Base-by-base conservation (phyloP, 225 moss, liverwort and hornwort species). In the Marchantia polymorpha region DNA sequence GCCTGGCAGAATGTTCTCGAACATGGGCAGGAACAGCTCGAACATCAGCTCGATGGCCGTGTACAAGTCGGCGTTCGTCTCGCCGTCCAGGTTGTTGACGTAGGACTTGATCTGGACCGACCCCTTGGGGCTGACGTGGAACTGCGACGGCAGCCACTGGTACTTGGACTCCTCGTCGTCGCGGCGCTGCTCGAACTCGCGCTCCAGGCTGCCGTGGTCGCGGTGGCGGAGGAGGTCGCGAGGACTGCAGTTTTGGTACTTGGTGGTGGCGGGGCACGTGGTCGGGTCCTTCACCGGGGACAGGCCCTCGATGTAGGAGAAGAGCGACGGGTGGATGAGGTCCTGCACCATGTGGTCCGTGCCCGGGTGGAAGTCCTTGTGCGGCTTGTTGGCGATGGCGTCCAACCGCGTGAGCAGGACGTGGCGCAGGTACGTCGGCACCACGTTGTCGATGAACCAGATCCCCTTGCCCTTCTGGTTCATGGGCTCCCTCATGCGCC, bases 341-440 rank as follows among this genome's bases (percentile, higher is more conserved):
- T 78, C 66, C 30, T 78, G 78, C 14, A 78, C 78, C 78, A 65
- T 65, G 50, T 78, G 50, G 50, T 78, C 78, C 8, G 79, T 67
- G 0, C 79, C 70, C 3, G 79, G 79, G n/a, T 72, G 79, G 70
- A 79, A 79, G 31, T 79, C 79, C 79, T 79, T 79, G 19, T 79
- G 52, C 56, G 69, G 70, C 55, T 52, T 23, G 70, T 72, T 60
- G 12, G 79, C 79, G 20, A 79, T 79, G 79, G 69, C 69, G 70
- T 79, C 79, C 54, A 79, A 47, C 56, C 69, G 58, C 1, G 69
- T 79, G 26, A 69, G 12, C 3, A 79, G 69, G 3, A 79, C 55
- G 14, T 78, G 78, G 10, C 78, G 78, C 0, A 78, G 66, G 49
- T 78, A 65, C 65, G 78, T 78, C 50, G 78, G 78, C 31, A 78